Evolutionary conservation across 2,329 filamentous ascomycete species (phyloP), one percentile per base, ranked within the genome.

Genomic region (Apiospora phragmitis): DNA sequence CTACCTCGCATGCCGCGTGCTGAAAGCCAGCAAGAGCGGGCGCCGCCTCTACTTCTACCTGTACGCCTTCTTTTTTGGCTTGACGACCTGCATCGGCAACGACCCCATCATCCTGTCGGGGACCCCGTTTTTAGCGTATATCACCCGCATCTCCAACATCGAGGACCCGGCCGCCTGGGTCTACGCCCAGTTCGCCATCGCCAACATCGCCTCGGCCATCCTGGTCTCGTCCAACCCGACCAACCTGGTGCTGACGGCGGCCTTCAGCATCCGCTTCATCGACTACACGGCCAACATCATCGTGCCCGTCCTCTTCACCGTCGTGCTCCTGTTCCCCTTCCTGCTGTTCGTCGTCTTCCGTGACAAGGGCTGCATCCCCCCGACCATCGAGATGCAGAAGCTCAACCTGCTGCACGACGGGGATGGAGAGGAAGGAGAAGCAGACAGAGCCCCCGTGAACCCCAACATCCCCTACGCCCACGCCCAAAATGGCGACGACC

Each of bases 181-280:
- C 32, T 87, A 90, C 74, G 88, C 88, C 1, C 92, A 94, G 71
- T 94, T 94, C 70, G 87, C 92, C n/a, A 80, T 93, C 1, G 91
- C 91, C 68, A 94, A 94, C 72, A 92, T 94, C 67, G 90, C 89
- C 1, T 94, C 92, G 0, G 91, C 92, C 0, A 92, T 94, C 38
- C 83, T 94, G 14, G 92, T 94, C 11, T 93, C 92, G 0, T 94
- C 92, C 0, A 94, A 94, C 72, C 92, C 92, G 0, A 94, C 92
- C 3, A 94, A 94, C 70, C 85, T 94, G 9, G 92, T 94, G 0
- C 85, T 94, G 0, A 91, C 92, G 0, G 91, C 91, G 4, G 92
- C 92, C 2, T 94, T 94, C 76, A 76, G 87, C 4, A 91, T 94
- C 81, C 91, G 87, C 66, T 94, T 94, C 78, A 88, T 94, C 76